Conservation (phyloP, 306 rosid genomes). For the Oemleria cerasiformis region DNA sequence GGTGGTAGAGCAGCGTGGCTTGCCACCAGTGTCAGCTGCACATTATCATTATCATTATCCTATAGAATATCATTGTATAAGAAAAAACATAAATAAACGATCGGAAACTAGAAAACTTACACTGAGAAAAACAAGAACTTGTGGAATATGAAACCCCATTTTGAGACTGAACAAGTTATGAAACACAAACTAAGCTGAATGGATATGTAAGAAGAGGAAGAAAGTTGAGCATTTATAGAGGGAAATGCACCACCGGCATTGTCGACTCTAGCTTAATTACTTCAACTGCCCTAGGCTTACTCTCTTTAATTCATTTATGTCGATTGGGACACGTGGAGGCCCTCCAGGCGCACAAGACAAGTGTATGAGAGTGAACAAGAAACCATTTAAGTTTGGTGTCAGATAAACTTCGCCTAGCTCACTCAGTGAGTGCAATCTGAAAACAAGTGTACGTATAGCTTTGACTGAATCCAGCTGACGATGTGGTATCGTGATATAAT, state of each 20-base stretch:
- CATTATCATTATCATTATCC: not conserved
- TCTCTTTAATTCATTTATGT: conserved; percentile 22
- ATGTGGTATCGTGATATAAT: too few species aligned
- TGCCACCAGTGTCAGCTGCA: conserved; percentile 43
- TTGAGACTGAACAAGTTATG: conserved; percentile 8
- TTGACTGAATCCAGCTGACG: not conserved
- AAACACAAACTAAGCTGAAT: conserved; percentile 14
- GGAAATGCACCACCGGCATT: conserved; percentile 26
- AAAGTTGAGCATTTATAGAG: conserved; percentile 32
- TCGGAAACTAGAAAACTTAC: conserved; percentile 32
- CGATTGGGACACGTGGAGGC: conserved; percentile 34
- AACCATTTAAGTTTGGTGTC: not conserved
- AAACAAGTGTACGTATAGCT: not conserved
- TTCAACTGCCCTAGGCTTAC: conserved; percentile 52
- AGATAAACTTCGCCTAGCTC: too few species aligned
- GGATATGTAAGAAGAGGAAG: not conserved
- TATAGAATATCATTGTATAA: not conserved
- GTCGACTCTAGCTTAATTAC: conserved; percentile 26
- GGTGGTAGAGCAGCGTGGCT: conserved; percentile 60
- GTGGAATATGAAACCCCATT: conserved; percentile 42
- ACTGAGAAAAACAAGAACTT: conserved; percentile 37
- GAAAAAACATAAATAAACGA: not conserved
- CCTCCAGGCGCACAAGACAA: not conserved
- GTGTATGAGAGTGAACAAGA: not conserved
- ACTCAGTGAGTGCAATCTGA: not conserved